These are phyloP conservation scores for Tricholoma sp. DNA, from an alignment of 768 basidiomycete genomes.

Conservation along the genomic window DNA sequence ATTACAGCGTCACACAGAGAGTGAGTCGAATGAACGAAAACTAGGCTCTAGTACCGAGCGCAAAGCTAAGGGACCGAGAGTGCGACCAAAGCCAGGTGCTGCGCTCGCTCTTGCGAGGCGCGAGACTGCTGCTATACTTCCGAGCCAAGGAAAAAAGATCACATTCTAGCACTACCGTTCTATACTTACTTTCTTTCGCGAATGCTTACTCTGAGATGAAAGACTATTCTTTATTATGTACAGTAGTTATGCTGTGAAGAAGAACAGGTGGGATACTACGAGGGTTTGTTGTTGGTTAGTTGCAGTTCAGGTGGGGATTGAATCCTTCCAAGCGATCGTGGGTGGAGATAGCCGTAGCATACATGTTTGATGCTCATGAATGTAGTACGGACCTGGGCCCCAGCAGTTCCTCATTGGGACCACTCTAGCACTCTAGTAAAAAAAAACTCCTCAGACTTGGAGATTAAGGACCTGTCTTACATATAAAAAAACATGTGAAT, in stretches of 20 bases:
- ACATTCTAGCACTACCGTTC: conserved; percentile 43
- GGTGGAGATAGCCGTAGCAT: too few relatives aligned
- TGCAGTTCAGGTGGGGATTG: too few relatives aligned
- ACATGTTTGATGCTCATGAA: too few relatives aligned
- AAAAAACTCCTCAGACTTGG: not conserved
- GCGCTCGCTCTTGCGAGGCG: conserved; percentile 74
- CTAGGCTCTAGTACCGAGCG: conserved; percentile 6
- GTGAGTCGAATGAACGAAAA: conserved; percentile 7
- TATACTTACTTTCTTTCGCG: not conserved
- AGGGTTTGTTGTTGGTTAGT: too few relatives aligned
- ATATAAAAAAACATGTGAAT: too few relatives aligned
- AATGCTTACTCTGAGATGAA: too few relatives aligned
- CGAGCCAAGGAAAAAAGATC: conserved; percentile 66
- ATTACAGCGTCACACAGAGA: not conserved
- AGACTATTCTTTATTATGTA: too few relatives aligned
- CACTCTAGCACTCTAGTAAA: not conserved
- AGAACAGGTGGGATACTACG: too few relatives aligned
- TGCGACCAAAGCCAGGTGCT: conserved; percentile 70
- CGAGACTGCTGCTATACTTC: conserved; percentile 69
- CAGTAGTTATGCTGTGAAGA: too few relatives aligned
- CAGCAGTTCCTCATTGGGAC: too few relatives aligned
- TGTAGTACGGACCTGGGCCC: too few relatives aligned
- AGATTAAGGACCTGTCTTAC: not conserved
- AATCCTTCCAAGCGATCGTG: too few relatives aligned
- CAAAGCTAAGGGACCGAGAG: conserved; percentile 31